These are phyloP conservation scores for Pythium dissimile DNA, from an alignment of 352 stramenopile genomes.

Conservation along the genomic window DNA sequence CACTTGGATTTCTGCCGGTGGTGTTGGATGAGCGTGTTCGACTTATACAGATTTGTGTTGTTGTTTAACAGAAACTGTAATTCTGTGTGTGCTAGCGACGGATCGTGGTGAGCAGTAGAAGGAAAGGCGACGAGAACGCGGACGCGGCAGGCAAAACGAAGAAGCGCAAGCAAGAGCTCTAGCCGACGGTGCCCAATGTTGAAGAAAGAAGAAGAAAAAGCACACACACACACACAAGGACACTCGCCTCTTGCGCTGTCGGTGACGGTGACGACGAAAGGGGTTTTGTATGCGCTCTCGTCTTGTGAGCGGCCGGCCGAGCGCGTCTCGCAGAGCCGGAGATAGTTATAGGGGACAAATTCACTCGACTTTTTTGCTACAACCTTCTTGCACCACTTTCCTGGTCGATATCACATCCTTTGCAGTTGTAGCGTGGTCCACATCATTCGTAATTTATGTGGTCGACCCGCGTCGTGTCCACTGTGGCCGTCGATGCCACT, in stretches of 20 bases:
- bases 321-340: neutral
- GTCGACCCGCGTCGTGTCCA: too few relatives aligned
- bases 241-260: too few relatives aligned
- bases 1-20: constrained; percentile 21
- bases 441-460: neutral
- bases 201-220: neutral
- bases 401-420: too few relatives aligned
- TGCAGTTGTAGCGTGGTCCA: constrained; percentile 18
- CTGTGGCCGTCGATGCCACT: neutral
- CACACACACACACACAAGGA: neutral
- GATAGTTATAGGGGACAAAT: constrained; percentile 31
- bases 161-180: constrained; percentile 73
- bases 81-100: constrained; percentile 89
- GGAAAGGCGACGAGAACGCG: constrained; percentile 68
- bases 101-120: constrained; percentile 56
- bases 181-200: neutral
- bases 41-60: constrained; percentile 83
- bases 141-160: constrained; percentile 49
- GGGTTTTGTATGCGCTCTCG: neutral
- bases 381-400: too few relatives aligned
- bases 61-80: constrained; percentile 92
- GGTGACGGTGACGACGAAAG: neutral
- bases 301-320: neutral
- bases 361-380: constrained; percentile 18
- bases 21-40: constrained; percentile 48